Evolutionary conservation across 2,329 filamentous ascomycete genomes (phyloP), one percentile per base, ranked within the genome.

Genomic region (Dryadomyces sulphureus): DNA sequence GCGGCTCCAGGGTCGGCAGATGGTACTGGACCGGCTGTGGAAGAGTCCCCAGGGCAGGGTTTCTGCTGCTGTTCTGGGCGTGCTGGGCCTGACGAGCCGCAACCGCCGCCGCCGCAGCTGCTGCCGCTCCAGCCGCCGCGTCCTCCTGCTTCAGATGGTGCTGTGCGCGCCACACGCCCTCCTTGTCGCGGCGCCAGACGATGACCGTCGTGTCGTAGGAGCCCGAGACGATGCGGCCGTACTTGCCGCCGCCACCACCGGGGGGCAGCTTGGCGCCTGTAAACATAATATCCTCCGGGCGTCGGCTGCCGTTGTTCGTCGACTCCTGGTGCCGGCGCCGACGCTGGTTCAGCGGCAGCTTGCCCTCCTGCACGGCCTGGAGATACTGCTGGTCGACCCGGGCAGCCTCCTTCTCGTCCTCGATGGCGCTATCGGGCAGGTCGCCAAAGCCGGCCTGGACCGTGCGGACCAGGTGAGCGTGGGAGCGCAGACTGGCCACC

Each of bases 181-280:
- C 80, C 53, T 79, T 76, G 52, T 93, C 84, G 50, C 86, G 81
- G 54, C 84, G 82, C 92, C 92, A 98, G 47, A 98, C 85, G 53
- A 95, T 89, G 54, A 98, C 87, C 11, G 80, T 89, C 64, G 94
- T 87, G 54, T 98, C 92, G 55, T 98, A 98, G 1, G 88, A 94
- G 2, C 92, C 92, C 7, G 89, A 95, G 4, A 98, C 87, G 49
- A 98, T 98, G n/a, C 89, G 81, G 9, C 84, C 87, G 68, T 90
- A 95, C 53, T 74, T 80, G 56, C 86, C 86, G 22, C 90, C 88
- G 35, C 90, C 90, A 21, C 90, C 89, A 12, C 90, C 90, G 0
- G 90, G 89, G 1, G 90, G 90, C 2, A 96, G 70, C 58, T 85
- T 92, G 16, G 89, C 86, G 0, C 89, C 89, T 43, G 85, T 78